These are phyloP conservation scores for Meira nashicola DNA, from an alignment of 1,284 basidiomycete genomes.

Conservation along the genomic window DNA sequence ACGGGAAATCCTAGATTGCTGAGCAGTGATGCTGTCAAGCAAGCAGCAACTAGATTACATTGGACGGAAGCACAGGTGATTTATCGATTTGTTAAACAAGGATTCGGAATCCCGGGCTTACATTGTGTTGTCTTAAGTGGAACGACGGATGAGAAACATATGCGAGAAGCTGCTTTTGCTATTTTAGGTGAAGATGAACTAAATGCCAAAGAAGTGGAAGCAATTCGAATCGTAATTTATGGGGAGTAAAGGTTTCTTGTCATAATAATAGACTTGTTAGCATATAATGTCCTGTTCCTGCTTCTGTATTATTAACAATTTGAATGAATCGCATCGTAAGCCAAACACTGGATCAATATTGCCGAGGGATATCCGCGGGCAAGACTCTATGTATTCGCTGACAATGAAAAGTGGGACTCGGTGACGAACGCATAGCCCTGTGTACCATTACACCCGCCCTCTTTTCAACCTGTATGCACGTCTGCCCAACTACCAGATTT, in stretches of 20 bases:
- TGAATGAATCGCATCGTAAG: too few relatives aligned
- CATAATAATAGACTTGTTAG: neutral
- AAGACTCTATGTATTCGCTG: too few relatives aligned
- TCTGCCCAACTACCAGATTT: too few relatives aligned
- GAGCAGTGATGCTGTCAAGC: conserved; percentile 23
- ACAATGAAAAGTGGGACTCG: too few relatives aligned
- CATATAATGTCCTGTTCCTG: neutral
- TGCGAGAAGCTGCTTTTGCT: conserved; percentile 38
- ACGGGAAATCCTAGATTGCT: conserved; percentile 43
- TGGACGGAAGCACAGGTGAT: conserved; percentile 40
- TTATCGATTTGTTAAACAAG: conserved; percentile 35
- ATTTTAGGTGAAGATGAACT: conserved; percentile 23
- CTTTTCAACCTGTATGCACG: too few relatives aligned
- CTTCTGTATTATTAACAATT: neutral
- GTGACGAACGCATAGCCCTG: too few relatives aligned
- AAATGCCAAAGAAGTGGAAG: conserved; percentile 16
- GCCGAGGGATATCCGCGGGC: too few relatives aligned
- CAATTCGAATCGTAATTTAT: conserved; percentile 37
- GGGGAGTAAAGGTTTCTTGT: conserved; percentile 25
- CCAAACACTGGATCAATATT: too few relatives aligned
- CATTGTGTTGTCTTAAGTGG: conserved; percentile 36
- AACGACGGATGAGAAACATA: conserved; percentile 34
- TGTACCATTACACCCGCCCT: too few relatives aligned
- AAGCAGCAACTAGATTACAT: conserved; percentile 19
- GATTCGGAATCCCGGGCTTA: conserved; percentile 38